Evolutionary conservation across 768 basidiomycete species (phyloP).

Genomic region (Mycena venus): DNA sequence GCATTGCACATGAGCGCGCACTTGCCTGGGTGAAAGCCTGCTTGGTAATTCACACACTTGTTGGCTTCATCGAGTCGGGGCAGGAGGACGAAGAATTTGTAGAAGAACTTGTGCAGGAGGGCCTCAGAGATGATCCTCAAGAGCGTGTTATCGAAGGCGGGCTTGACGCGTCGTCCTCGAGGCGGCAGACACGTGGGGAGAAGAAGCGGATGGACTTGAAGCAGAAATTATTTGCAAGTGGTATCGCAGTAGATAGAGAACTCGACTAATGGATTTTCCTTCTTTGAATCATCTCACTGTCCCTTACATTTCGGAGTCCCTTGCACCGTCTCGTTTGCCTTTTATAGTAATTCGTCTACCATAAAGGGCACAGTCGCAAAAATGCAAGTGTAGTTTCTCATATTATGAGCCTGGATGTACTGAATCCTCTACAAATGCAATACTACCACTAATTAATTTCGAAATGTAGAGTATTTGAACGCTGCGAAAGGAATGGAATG

Average conservation of each 20-base stretch:
- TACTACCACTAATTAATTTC: too few relatives aligned
- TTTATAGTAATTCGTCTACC: background rate
- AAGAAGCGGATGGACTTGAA: constrained; percentile 7
- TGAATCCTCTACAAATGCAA: constrained; percentile 1
- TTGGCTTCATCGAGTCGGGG: background rate
- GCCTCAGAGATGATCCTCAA: background rate
- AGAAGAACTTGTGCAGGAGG: constrained; percentile 2
- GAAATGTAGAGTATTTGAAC: too few relatives aligned
- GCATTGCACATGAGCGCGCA: constrained; percentile 17
- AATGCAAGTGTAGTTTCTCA: background rate
- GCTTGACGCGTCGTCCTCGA: background rate
- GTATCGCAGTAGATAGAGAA: background rate
- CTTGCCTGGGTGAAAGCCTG: constrained; percentile 10
- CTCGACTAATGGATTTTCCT: background rate
- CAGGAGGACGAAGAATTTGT: background rate
- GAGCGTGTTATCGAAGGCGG: background rate
- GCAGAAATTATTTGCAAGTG: background rate
- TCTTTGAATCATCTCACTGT: too few relatives aligned
- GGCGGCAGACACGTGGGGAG: constrained; percentile 5
- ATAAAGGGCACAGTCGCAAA: too few relatives aligned
- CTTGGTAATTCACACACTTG: too few relatives aligned
- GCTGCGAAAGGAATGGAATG: too few relatives aligned
- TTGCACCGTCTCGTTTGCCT: too few relatives aligned
- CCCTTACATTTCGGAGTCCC: too few relatives aligned
- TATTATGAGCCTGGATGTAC: constrained; percentile 10